phyloP scores from a whole-genome alignment of 371 early-diverging fungal genomes.

The Massospora cicadina region DNA sequence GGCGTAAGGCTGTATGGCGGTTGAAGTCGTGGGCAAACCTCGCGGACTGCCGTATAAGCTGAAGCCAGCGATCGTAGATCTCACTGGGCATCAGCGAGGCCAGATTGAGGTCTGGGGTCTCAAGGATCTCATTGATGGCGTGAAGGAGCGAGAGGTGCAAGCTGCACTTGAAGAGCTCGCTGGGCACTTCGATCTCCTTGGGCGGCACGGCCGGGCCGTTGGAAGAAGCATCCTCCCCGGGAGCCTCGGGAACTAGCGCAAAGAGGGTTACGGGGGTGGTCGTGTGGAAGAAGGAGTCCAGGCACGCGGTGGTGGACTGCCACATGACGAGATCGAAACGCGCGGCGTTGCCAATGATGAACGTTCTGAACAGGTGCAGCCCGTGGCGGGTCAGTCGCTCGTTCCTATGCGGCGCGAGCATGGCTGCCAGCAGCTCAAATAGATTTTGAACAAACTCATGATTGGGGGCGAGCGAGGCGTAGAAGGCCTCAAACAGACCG shows the following conservation, averaged over 20 bases:
- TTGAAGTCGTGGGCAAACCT: slow-evolving; percentile 64
- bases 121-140: slow-evolving; percentile 16
- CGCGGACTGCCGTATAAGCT: slow-evolving; percentile 58
- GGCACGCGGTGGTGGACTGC: slow-evolving; percentile 37
- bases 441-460: slow-evolving; percentile 37
- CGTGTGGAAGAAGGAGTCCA: slow-evolving; percentile 45
- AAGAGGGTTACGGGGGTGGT: slow-evolving; percentile 66
- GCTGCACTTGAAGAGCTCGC: slow-evolving; percentile 23
- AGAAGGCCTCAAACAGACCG: slow-evolving; percentile 48
- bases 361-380: slow-evolving; percentile 57
- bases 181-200: slow-evolving; percentile 20
- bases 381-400: slow-evolving; percentile 71
- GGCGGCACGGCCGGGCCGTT: background rate
- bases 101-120: slow-evolving; percentile 15
- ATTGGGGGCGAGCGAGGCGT: slow-evolving; percentile 27
- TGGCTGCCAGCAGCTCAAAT: slow-evolving; percentile 47
- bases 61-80: slow-evolving; percentile 27
- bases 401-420: slow-evolving; percentile 54
- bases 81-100: slow-evolving; percentile 20
- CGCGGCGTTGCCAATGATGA: slow-evolving; percentile 44
- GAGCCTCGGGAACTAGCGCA: slow-evolving; percentile 17
- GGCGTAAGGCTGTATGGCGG: slow-evolving; percentile 46
- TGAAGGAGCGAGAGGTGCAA: slow-evolving; percentile 23
- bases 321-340: slow-evolving; percentile 44
- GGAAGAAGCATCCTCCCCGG: background rate